Base-by-base conservation (phyloP, 805 yeast genomes). In the Yarrowia bubula region DNA sequence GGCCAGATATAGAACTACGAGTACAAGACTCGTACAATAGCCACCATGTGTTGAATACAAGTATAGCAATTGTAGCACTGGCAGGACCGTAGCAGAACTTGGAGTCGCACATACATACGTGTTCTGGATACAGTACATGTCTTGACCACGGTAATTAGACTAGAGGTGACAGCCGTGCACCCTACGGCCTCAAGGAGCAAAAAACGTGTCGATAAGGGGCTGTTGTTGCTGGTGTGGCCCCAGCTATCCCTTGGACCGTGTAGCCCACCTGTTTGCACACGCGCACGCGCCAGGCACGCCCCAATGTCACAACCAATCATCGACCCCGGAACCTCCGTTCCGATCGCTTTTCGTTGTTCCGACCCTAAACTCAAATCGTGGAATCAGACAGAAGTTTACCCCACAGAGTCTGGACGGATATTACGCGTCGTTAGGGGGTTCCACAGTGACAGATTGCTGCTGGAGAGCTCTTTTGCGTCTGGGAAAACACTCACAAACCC, bases 271-370 rank as follows among this genome's bases (percentile, higher is more conserved):
- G 15, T 8, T 7, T 17, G 18, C 32, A 22, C 48, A 37, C 58
- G 43, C 58, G 43, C 58, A 38, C 58, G 58, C 58, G 58, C 58
- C 58, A 51, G 58, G 43, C 58, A 51, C 58, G 43, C 58, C 33
- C n/a, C n/a, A 7, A 8, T 8, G 11, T 1, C 7, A 15, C n/a
- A 28, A n/a, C 58, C 58, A 51, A 51, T 51, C 58, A 51, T 8
- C 17, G 33, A 6, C 8, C 18, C 58, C 58, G 58, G 58, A 51
- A 38, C 32, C 33, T 37, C 43, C 43, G 58, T 51, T 51, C 58
- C 58, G 58, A 9, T 8, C 43, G 28, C 17, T 51, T 51, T 51
- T 51, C 58, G 58, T 51, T 18, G 43, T 38, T 51, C 58, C 58
- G 58, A 22, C 8, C 10, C 42, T 14, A 51, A 51, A 42, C 43